phyloP scores from a whole-genome alignment of 768 basidiomycete species.

The Tricholoma flavovirens region DNA sequence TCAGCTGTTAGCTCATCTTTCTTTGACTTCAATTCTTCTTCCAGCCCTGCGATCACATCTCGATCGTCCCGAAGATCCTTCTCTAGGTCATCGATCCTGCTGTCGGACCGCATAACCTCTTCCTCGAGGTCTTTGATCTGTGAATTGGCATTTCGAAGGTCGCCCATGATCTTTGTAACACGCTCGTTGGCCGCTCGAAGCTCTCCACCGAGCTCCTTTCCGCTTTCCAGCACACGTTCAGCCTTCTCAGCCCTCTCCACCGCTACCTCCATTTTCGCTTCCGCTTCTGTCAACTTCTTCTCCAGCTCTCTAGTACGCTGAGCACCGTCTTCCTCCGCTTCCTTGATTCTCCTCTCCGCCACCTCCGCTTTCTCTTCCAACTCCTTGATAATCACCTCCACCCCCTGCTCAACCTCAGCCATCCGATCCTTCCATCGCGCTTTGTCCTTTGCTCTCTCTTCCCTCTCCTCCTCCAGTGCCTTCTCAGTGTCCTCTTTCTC shows the following conservation, averaged over 20 bases:
- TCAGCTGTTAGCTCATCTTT: conserved; percentile 34
- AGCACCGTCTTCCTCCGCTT: conserved; percentile 32
- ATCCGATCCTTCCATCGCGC: conserved; percentile 68
- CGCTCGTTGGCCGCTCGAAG: conserved; percentile 61
- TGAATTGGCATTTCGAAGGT: conserved; percentile 53
- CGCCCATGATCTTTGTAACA: conserved; percentile 46
- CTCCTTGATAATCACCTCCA: conserved; percentile 58
- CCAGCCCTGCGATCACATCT: conserved; percentile 36
- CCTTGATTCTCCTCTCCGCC: conserved; percentile 43
- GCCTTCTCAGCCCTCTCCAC: conserved; percentile 59
- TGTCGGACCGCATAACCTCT: conserved; percentile 47
- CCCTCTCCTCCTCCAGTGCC: conserved; percentile 48
- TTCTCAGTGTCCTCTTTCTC: conserved; percentile 43
- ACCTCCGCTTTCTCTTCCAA: conserved; percentile 51
- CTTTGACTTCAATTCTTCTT: conserved; percentile 34
- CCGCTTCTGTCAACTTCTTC: conserved; percentile 36
- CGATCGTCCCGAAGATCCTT: conserved; percentile 51
- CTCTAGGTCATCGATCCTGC: conserved; percentile 50
- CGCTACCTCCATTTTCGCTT: conserved; percentile 50
- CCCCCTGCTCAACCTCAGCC: conserved; percentile 64
- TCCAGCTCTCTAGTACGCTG: conserved; percentile 41
- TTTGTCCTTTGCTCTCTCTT: conserved; percentile 58
- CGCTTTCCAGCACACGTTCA: conserved; percentile 56
- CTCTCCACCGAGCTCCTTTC: conserved; percentile 63
- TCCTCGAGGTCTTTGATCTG: conserved; percentile 60